Conservation (phyloP, 2,329 filamentous ascomycete genomes). For the Ampelomyces quisqualis region DNA sequence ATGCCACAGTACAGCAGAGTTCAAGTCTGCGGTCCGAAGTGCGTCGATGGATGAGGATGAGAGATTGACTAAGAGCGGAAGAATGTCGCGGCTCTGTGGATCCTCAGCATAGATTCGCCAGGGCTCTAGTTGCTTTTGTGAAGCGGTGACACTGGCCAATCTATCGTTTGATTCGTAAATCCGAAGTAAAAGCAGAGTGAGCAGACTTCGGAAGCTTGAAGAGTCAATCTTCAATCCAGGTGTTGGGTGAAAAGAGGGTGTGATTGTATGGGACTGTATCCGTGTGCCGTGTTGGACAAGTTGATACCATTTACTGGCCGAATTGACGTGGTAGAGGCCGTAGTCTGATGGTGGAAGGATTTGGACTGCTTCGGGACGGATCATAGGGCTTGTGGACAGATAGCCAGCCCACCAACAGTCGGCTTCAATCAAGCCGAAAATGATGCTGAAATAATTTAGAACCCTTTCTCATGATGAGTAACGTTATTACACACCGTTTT, state of each 20-base stretch:
- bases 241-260: slow-evolving; percentile 36
- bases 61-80: slow-evolving; percentile 41
- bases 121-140: slow-evolving; percentile 36
- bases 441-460: slow-evolving; percentile 35
- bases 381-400: slow-evolving; percentile 50
- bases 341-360: slow-evolving; percentile 51
- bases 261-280: slow-evolving; percentile 36
- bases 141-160: slow-evolving; percentile 26
- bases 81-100: slow-evolving; percentile 46
- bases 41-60: slow-evolving; percentile 47
- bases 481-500: slow-evolving; percentile 41
- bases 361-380: slow-evolving; percentile 50
- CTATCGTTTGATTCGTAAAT: slow-evolving; percentile 41
- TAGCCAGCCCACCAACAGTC: slow-evolving; percentile 54
- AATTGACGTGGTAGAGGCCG: slow-evolving; percentile 48
- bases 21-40: slow-evolving; percentile 50
- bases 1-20: slow-evolving; percentile 56
- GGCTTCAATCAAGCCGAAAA: slow-evolving; percentile 49
- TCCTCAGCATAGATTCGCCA: slow-evolving; percentile 53
- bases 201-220: slow-evolving; percentile 31
- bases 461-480: neutral
- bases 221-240: slow-evolving; percentile 36
- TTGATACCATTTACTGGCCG: slow-evolving; percentile 35
- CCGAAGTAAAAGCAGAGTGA: slow-evolving; percentile 37
- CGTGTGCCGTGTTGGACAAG: slow-evolving; percentile 32